These are phyloP conservation scores for Coprinopsis strossmayeri DNA, from an alignment of 768 basidiomycete genomes.

Conservation along the genomic window DNA sequence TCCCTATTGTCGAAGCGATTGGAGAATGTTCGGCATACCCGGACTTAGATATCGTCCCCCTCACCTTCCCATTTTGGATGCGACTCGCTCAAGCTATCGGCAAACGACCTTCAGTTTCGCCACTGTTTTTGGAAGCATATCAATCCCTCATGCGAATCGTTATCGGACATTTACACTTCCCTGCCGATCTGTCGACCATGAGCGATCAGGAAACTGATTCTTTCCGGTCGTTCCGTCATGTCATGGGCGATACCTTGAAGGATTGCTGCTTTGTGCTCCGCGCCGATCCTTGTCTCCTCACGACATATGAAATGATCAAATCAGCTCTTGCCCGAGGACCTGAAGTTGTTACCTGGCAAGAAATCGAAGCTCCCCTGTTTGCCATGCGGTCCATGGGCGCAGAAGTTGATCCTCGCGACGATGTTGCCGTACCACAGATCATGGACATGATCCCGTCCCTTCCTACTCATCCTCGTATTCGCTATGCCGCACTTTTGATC, in stretches of 20 bases:
- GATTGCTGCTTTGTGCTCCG: constrained; percentile 96
- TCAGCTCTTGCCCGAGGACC: constrained; percentile 58
- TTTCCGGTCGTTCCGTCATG: constrained; percentile 92
- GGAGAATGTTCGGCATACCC: constrained; percentile 87
- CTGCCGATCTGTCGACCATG: constrained; percentile 57
- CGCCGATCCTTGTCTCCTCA: constrained; percentile 73
- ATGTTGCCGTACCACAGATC: constrained; percentile 87
- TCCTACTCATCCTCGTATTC: constrained; percentile 84
- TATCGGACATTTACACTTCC: constrained; percentile 89
- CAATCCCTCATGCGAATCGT: constrained; percentile 78
- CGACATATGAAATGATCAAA: constrained; percentile 77
- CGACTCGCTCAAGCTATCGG: constrained; percentile 86
- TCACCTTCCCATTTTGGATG: constrained; percentile 99
- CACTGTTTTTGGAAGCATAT: constrained; percentile 81
- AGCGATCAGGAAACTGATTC: constrained; percentile 85
- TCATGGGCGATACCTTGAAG: constrained; percentile 98
- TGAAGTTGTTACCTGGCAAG: constrained; percentile 78
- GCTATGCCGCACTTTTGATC: constrained; percentile 92
- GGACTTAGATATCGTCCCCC: constrained; percentile 93
- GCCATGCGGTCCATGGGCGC: constrained; percentile 98
- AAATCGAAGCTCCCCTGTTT: constrained; percentile 95
- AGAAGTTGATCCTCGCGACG: constrained; percentile 77
- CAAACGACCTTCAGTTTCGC: constrained; percentile 64
- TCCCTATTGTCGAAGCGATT: constrained; percentile 93
- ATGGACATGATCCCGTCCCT: constrained; percentile 91